Base-by-base conservation (phyloP, 176 grass and related monocot genomes). In the Elymus sibiricus region DNA sequence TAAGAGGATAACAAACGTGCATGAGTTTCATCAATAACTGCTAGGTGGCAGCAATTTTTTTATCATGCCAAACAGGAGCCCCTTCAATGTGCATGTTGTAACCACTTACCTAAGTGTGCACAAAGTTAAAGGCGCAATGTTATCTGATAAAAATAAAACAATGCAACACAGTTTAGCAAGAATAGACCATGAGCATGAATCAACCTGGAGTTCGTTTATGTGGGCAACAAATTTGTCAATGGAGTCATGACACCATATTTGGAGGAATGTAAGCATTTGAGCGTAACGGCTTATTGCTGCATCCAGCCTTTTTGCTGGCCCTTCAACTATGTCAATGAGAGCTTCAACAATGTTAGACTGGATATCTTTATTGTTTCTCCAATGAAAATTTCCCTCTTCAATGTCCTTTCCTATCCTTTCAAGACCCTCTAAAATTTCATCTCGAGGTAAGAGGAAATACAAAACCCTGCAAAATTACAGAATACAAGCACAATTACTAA, bases 181-280 rank as follows among this genome's bases (percentile, higher is more conserved):
- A 42, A 39, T 42, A 83, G 68, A 39, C 32, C 28, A 60, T 60
- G 34, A 74, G 55, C 24, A 74, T 62, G 31, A 61, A 32, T 26
- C 73, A 43, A 83, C 81, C 81, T 83, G 81, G 34, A 83, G 47
- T 40, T 83, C 35, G 61, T 71, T 61, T 61, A 83, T 83, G 39
- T 61, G 68, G 14, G 68, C 7, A 61, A 74, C 17, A 29, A 31
- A 28, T 60, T 61, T 74, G 74, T 83, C 34, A 28, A 83, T 61
- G n/a, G 81, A 74, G 34, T 74, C 81, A 43, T 58, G 26, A 35
- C 51, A 74, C 81, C 81, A 74, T 40, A 83, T 22, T 31, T 31
- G 25, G 16, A 83, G 68, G 67, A 62, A 35, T 73, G 51, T 73
- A 24, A 83, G 40, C 35, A 73, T 38, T 72, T 83, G 81, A 83